Conservation (phyloP, 176 grass and related monocot genomes). For the Cymbopogon citratus region DNA sequence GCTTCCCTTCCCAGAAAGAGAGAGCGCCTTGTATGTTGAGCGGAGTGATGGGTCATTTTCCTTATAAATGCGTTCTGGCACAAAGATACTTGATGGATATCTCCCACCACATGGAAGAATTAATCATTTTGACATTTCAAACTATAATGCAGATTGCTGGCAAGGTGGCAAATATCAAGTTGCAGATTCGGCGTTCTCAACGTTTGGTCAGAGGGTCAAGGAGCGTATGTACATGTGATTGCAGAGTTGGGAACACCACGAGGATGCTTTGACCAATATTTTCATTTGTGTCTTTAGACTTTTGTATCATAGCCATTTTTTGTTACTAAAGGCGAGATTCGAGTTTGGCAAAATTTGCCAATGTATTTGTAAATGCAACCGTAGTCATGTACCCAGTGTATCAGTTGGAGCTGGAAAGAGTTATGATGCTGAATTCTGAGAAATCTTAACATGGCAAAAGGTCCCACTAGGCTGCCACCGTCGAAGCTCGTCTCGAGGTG, state of each 20-base stretch:
- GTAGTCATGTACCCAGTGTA: neutral
- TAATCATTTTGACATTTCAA: neutral
- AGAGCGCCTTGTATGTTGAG: too few relatives aligned
- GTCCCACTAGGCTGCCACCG: neutral
- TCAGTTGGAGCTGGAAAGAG: neutral
- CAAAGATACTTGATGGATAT: too few relatives aligned
- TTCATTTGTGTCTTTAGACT: neutral
- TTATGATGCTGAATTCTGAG: neutral
- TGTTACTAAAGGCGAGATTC: neutral
- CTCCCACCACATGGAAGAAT: too few relatives aligned
- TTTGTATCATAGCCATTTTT: neutral
- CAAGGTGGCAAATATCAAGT: constrained; percentile 81
- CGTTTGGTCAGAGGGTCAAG: constrained; percentile 66
- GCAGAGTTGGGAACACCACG: constrained; percentile 54
- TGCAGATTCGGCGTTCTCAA: constrained; percentile 62
- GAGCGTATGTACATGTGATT: constrained; percentile 63
- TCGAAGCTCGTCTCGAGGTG: neutral
- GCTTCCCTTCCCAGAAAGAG: too few relatives aligned
- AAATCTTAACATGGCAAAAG: neutral
- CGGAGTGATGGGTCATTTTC: too few relatives aligned
- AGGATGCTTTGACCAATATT: constrained; percentile 20
- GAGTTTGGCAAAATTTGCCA: neutral
- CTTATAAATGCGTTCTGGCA: too few relatives aligned
- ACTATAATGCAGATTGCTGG: constrained; percentile 69
- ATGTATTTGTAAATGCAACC: neutral